Base-by-base conservation (phyloP, 176 grass and related monocot species). In the Oryza longistaminata region DNA sequence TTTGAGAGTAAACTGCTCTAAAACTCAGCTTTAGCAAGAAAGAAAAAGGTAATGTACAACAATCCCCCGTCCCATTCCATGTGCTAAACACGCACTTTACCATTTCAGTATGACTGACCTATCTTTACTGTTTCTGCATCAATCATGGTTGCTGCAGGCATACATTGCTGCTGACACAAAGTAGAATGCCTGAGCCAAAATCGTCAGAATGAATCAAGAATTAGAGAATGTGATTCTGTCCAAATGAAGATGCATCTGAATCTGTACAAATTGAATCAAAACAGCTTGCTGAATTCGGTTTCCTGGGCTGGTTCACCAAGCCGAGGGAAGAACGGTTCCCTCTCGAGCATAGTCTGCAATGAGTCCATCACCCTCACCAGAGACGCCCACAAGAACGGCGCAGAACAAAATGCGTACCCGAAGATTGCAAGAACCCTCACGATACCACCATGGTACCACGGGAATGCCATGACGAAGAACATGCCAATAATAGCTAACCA, bases 261-360 rank as follows among this genome's bases (percentile, higher is more conserved):
- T 46, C 60, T 87, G 37, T 92, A 78, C 64, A 82, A 71, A 85
- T 82, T 81, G 77, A 83, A 85, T 98, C 82, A 96, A 71, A 85
- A 96, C 79, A 94, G 67, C 84, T 99, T 99, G 82, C 88, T 99
- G 73, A 99, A 96, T 86, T 96, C 92, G 7, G 90, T 87, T 31
- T 88, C 80, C 72, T 75, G 92, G 31, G 91, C 31, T 60, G 90
- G 82, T 70, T 99, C 97, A 64, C 91, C 92, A 55, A 92, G 37
- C 82, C 90, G 82, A 19, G 93, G 71, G 33, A 92, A 94, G 97
- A 88, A 94, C 5, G 86, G 68, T 71, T 99, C 97, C 84, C 97
- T 87, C 73, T 99, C 97, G 0, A 96, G 73, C 82, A 80, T 84
- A 4, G 72, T 85, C 53, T 92, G 92, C 86, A 99, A 70, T 0